Base-by-base conservation (phyloP, 768 basidiomycete genomes). In the Vishniacozyma victoriae region DNA sequence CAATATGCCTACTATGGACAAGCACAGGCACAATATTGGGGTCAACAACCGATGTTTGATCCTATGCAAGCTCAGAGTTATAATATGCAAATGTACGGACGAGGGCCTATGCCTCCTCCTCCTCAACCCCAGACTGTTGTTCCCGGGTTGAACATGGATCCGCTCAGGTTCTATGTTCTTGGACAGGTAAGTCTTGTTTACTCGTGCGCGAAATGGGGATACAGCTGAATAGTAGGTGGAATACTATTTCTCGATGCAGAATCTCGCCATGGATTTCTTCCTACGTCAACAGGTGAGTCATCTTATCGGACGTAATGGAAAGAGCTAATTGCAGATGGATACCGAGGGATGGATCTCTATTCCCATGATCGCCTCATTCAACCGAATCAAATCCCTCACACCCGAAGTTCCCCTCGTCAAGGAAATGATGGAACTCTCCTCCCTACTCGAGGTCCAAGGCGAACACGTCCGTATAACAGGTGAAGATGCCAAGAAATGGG, bases 181-280 rank as follows among this genome's bases (percentile, higher is more conserved):
- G 83, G 81, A 1, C 73, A 72, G 55, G 68, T 70, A 35, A 57
- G 55, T 55, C 20, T n/a, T n/a, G 24, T 15, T 22, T 36, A 12
- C 29, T 33, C 26, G 16, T 18, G 20, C 20, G 33, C 1, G 12
- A 36, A 12, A 18, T 39, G 24, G 37, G 22, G 2, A 15, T 37
- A 20, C 14, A 35, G 48, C 55, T 59, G 50, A 56, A 14, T 7
- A 20, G 1, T 86, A 93, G 71, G 73, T 93, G 43, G 92, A 93
- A 72, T 95, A 89, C 71, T 96, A 93, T 74, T 77, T 96, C 58
- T 87, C 88, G 59, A 77, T 84, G 47, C 83, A 95, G 67, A 95
- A 93, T 67, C 77, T 96, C 74, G 85, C 80, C n/a, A 80, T 82
- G 66, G 91, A 96, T 69, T 78, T 85, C 57, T 93, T 79, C 73